Base-by-base conservation (phyloP, 176 grass and related monocot species). In the Lolium rigidum region DNA sequence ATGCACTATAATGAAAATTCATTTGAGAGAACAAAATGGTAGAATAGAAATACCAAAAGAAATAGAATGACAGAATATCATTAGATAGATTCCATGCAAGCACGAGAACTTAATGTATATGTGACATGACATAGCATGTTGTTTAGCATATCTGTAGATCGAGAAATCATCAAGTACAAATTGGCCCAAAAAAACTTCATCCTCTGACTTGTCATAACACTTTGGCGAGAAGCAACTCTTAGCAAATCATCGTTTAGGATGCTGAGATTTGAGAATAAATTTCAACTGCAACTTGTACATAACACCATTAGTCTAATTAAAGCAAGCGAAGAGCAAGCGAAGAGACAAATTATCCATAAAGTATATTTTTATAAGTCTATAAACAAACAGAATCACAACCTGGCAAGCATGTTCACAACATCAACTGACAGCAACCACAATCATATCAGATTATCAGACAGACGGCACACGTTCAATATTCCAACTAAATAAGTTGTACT, bases 331-430 rank as follows among this genome's bases (percentile, higher is more conserved):
- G n/a, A n/a, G n/a, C n/a, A n/a, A n/a, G n/a, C 4, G 6, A 86
- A 37, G 41, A 4, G 39, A 31, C 54, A 0, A 0, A 48, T 48
- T 3, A 60, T 22, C 46, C 46, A 47, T 7, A 47, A 47, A 47
- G 0, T 47, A 47, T 47, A 47, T 47, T 43, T 43, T 43, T 43
- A 43, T 5, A 89, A 21, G 25, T 58, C 39, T 73, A 24, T 25
- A 3, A 3, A 7, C 24, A 59, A 60, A 22, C 0, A 77, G 13
- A 50, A 72, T 64, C 28, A 43, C 72, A 82, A 86, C 48, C 62
- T 82, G 72, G 12, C 31, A 54, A 82, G 43, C 79, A 82, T 63
- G 83, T 72, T 61, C 88, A 82, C 9, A 21, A n/a, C 5, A 90
- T 78, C 79, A 86, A 50, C 66, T 22, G 12, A 9, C 50, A 80